A percentile compares a stretch with the other conserved stretches of the same genome.
Evolutionary conservation across 768 basidiomycete genomes (phyloP).

Genomic region (Hericium rajendrae): DNA sequence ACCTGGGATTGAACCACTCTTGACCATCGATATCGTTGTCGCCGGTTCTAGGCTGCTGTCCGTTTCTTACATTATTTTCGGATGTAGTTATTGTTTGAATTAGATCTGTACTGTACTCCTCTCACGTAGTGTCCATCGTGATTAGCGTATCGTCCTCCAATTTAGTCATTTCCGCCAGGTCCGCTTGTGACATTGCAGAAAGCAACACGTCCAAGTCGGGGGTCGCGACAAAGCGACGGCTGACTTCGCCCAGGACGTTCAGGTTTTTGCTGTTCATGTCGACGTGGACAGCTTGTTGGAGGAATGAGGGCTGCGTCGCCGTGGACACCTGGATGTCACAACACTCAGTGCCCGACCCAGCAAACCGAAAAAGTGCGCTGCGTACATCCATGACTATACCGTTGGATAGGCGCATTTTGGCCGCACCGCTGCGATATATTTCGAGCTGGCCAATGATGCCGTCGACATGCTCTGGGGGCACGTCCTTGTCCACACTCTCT

Average conservation of each 20-base stretch:
- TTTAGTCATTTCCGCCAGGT: conserved; percentile 21
- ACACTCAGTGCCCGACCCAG: neutral
- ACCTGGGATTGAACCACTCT: conserved; percentile 16
- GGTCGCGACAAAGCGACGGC: conserved; percentile 74
- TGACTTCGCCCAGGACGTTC: conserved; percentile 75
- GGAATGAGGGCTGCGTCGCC: conserved; percentile 77
- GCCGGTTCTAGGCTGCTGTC: no score
- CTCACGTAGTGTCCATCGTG: conserved; percentile 39
- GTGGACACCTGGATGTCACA: conserved; percentile 50
- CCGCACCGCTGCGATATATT: conserved; percentile 73
- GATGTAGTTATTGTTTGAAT: neutral
- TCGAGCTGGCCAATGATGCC: conserved; percentile 81
- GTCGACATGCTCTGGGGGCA: conserved; percentile 32
- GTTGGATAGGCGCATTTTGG: conserved; percentile 78
- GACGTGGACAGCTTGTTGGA: conserved; percentile 77
- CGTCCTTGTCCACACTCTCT: conserved; percentile 18
- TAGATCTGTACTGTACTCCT: neutral
- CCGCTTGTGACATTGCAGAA: conserved; percentile 48
- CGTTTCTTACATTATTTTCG: no score
- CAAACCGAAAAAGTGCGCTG: conserved; percentile 5
- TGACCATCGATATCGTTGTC: no score
- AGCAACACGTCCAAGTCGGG: conserved; percentile 77
- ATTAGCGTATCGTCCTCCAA: conserved; percentile 40
- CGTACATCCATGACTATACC: conserved; percentile 78
- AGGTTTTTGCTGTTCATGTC: conserved; percentile 51